These are phyloP conservation scores for Cordia subcordata DNA, from an alignment of 257 asterid species.

Conservation along the genomic window DNA sequence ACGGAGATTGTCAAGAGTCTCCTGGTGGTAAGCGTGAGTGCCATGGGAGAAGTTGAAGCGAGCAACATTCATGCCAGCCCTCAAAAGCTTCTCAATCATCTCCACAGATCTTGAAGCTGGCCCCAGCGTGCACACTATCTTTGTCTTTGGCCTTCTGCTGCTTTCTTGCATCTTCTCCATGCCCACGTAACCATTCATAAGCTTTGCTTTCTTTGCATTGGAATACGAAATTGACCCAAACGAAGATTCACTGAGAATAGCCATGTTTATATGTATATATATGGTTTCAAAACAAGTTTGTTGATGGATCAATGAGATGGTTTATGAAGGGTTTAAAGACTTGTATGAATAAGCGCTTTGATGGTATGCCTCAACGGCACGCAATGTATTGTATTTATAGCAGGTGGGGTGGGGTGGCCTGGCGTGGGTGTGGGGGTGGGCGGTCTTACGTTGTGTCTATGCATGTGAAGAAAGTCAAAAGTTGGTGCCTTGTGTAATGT, in stretches of 20 bases:
- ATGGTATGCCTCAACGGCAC: neutral
- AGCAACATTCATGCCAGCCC: conserved; percentile 76
- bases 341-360: neutral
- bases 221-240: neutral
- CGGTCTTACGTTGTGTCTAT: no score
- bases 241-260: conserved; percentile 5
- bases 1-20: conserved; percentile 64
- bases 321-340: neutral
- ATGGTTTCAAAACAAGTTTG: no score
- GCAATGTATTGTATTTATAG: neutral
- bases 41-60: conserved; percentile 76
- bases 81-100: conserved; percentile 65
- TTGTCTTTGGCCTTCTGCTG: conserved; percentile 50
- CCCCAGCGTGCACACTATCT: conserved; percentile 75
- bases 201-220: neutral
- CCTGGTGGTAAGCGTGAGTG: conserved; percentile 71
- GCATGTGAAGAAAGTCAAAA: neutral
- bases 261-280: conserved; percentile 5
- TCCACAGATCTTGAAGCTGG: conserved; percentile 66
- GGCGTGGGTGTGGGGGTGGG: no score
- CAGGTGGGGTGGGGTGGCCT: no score
- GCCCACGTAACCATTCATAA: conserved; percentile 12
- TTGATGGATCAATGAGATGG: neutral
- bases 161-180: conserved; percentile 2
- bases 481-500: no score